Base-by-base conservation (phyloP, 1,139 yeast genomes). In the Chernovozyma sophiae-reginae region DNA sequence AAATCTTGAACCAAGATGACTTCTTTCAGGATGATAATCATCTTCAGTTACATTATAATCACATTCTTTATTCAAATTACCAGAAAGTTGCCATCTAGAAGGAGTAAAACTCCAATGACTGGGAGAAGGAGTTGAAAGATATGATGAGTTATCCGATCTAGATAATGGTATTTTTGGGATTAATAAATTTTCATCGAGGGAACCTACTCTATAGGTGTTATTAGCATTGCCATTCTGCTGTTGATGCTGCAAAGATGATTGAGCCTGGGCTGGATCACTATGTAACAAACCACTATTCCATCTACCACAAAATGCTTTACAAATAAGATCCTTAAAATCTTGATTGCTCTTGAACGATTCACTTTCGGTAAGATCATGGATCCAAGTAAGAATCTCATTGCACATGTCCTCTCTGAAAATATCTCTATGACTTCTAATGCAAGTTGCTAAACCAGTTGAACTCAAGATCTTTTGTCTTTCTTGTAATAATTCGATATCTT, bases 371-470 rank as follows among this genome's bases (percentile, higher is more conserved):
- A 87, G 56, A 32, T 78, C 84, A 26, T 65, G 60, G 3, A 86
- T 53, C 90, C 95, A 85, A 16, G 57, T 51, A 8, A 86, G 54
- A 17, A 86, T 77, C 42, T 81, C 87, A 37, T 77, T 81, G 45
- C 85, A 81, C 87, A 85, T 80, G 40, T 85, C 92, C 54, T 87
- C 96, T 37, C 95, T 66, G 52, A 85, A 83, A 7, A 76, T 63
- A 51, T 86, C 96, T 42, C 90, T 64, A 13, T 77, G 68, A 37
- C 81, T 74, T 43, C 89, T 62, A 12, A 87, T 80, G 33, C 86
- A 75, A 2, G 84, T 73, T 0, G 82, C 73, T 27, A 87, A 63
- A 0, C 89, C 87, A 1, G 86, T 81, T 1, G 76, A 62, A 25
- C 72, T 62, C 31, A 86, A 58, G 3, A 71, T 60, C 12, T 60